Evolutionary conservation across 257 asterid species (phyloP).

Genomic region (Nicotiana knightiana): DNA sequence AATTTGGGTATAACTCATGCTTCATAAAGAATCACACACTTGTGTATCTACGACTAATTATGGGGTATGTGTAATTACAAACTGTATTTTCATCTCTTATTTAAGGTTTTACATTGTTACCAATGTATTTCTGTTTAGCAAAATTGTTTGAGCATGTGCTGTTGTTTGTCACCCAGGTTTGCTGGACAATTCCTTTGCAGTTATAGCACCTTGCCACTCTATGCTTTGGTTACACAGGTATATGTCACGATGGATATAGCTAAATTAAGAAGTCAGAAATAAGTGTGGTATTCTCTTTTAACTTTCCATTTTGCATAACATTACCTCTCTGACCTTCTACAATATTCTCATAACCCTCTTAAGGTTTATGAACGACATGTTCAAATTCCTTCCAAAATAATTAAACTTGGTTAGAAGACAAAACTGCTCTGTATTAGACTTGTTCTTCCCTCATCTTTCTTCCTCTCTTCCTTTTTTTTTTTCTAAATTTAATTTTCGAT

Average conservation of each 20-base stretch:
- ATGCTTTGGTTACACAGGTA: conserved; percentile 93
- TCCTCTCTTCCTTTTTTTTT: neutral
- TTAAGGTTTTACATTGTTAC: neutral
- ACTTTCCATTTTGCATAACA: neutral
- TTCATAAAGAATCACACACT: conserved; percentile 74
- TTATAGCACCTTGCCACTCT: conserved; percentile 91
- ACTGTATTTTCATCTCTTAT: neutral
- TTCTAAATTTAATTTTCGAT: neutral
- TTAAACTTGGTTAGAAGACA: neutral
- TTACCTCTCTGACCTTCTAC: neutral
- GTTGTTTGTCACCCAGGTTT: conserved; percentile 37
- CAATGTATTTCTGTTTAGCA: neutral
- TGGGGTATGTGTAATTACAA: conserved; percentile 54
- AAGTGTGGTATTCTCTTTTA: neutral
- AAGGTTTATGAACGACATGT: neutral
- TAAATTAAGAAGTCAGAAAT: neutral
- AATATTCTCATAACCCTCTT: neutral
- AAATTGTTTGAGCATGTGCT: neutral
- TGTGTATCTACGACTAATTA: conserved; percentile 68
- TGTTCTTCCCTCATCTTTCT: neutral
- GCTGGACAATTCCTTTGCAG: conserved; percentile 85
- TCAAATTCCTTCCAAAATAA: neutral
- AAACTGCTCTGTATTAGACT: neutral
- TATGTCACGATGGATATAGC: neutral
- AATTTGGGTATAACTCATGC: conserved; percentile 92